Base-by-base conservation (phyloP, 129 eudicot genomes). In the Escallonia rubra region DNA sequence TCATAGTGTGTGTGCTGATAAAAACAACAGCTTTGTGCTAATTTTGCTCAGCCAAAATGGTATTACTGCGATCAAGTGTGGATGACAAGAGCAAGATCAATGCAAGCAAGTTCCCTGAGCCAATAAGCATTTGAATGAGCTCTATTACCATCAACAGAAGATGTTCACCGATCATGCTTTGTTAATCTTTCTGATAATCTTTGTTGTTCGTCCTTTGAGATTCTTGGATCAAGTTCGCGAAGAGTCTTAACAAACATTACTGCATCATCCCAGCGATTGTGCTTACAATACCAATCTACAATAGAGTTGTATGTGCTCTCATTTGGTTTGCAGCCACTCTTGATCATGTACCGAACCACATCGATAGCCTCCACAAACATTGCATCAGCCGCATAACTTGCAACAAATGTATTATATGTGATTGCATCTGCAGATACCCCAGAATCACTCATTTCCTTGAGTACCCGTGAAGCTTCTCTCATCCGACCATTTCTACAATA, bases 341-440 rank as follows among this genome's bases (percentile, higher is more conserved):
- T 84, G 58, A 93, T 86, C 96, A 93, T 93, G 80, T 89, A 93
- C 5, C 72, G 80, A 13, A 93, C 70, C 63, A 93, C 87, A 63
- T 86, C 90, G 74, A 89, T 81, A 42, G 96, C 96, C 68, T 93
- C 98, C 58, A 68, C 78, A 72, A 93, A 93, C 95, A 76, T 72
- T 15, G 80, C 86, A 69, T 78, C 75, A 40, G 85, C 81, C 14
- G 92, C 95, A 78, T 89, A 93, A 70, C 90, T 84, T 34, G 92
- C 84, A 68, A 93, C 77, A 67, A 93, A 89, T 10, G 88, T 93
- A 74, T 89, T 93, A 51, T 89, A 93, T 5, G 98, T 89, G 41
- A 86, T 79, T 4, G 83, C 96, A 77, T 86, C 84, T 1, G 96
- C 95, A 73, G 57, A 44, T 61, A 86, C 52, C 54, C 96, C 95